Evolutionary conservation across 257 asterid genomes (phyloP), one percentile per base, ranked within the genome.

Genomic region (Voacanga thouarsii): DNA sequence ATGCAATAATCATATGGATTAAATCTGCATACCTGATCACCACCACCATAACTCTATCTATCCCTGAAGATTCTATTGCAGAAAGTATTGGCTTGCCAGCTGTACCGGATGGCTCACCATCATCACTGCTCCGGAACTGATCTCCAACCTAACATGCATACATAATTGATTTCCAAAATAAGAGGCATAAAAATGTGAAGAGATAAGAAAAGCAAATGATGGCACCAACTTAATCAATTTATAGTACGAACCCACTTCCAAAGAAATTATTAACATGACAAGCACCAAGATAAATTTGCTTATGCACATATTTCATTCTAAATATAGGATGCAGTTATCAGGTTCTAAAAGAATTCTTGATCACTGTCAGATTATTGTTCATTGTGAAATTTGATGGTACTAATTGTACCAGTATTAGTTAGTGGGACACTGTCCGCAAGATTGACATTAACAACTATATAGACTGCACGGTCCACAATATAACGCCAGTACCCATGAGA

Each of bases 91-190:
- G 98, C 87, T 93, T 95, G 65, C 99, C 99, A 82, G 98, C 99
- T 12, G 99, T 95, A 75, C 98, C 98, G 10, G 97, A 91, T 61
- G 99, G 99, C 79, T 95, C 99, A 0, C 98, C 97, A n/a, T 91
- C 97, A 84, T 95, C 99, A 63, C 89, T 91, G 80, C 97, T 87
- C 78, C 97, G 94, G 71, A 85, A 88, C 47, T 91, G 98, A 81
- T 85, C 97, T 70, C 98, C 98, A 80, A 90, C 89, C 99, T 95
- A 82, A 44, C 80, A 65, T 74, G 44, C 78, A 72, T 75, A n/a
- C 75, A 23, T 59, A 74, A 61, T 21, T 39, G 57, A 71, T 72
- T 55, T 30, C 47, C 76, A 49, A 43, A 0, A 75, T 9, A 18
- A n/a, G 12, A 47, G 26, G 57, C 15, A 60, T 23, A 74, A 77